Conservation (phyloP, 2,329 filamentous ascomycete species). For the Trichocomaceae sp. region DNA sequence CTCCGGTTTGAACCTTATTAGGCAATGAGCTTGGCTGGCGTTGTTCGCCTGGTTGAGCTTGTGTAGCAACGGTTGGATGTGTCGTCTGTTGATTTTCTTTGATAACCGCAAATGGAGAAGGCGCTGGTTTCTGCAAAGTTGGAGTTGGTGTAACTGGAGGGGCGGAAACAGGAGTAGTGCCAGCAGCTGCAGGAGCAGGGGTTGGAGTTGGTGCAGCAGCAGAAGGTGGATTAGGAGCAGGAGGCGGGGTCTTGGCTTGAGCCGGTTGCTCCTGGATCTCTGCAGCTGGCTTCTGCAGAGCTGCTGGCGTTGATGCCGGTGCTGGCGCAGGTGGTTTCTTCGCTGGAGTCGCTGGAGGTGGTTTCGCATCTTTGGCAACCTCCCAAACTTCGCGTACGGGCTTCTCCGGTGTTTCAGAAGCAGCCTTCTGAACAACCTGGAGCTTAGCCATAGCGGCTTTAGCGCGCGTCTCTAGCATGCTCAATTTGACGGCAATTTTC, state of each 20-base stretch:
- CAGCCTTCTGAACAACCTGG: slow-evolving; percentile 71
- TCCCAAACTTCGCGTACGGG: slow-evolving; percentile 84
- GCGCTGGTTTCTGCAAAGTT: slow-evolving; percentile 16
- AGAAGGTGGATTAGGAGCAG: not conserved
- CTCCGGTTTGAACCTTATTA: slow-evolving; percentile 24
- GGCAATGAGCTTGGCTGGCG: slow-evolving; percentile 24
- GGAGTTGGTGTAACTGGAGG: slow-evolving; percentile 6
- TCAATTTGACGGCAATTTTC: slow-evolving; percentile 66
- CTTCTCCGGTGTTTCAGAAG: slow-evolving; percentile 74
- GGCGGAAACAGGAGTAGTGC: not conserved
- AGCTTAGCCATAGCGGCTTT: slow-evolving; percentile 64
- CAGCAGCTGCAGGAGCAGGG: not conserved
- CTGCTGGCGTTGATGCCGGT: not conserved
- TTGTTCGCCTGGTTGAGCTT: slow-evolving; percentile 9
- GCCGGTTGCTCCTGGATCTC: not conserved
- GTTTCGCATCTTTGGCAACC: slow-evolving; percentile 62
- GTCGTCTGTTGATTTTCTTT: slow-evolving; percentile 1
- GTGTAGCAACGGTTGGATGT: slow-evolving; percentile 19
- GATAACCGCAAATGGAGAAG: slow-evolving; percentile 7
- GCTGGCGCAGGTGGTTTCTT: slow-evolving; percentile 24
- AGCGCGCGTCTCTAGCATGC: slow-evolving; percentile 67
- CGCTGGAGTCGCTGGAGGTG: slow-evolving; percentile 31
- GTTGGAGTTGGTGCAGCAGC: slow-evolving; percentile 8
- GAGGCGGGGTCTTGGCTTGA: not conserved
- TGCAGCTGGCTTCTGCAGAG: slow-evolving; percentile 1